A percentile compares a stretch with the other conserved stretches of the same genome.
Evolutionary conservation across 2,329 filamentous ascomycete species (phyloP).

Genomic region (Aureobasidium mangrovei): DNA sequence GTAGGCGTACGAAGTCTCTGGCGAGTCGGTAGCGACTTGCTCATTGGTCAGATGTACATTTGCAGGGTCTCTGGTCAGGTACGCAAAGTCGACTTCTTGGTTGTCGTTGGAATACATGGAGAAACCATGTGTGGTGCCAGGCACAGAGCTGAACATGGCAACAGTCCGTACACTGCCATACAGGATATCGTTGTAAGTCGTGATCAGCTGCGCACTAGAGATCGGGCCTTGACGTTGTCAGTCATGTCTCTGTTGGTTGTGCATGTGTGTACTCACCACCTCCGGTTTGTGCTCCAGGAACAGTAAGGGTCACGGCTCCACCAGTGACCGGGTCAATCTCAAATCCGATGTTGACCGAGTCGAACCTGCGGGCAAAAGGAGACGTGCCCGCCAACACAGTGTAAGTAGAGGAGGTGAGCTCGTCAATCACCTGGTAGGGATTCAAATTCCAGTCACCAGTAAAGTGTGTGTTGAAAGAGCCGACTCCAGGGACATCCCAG

Average conservation of each 20-base stretch:
- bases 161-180: conserved; percentile 61
- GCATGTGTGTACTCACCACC: background rate
- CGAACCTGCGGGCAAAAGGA: background rate
- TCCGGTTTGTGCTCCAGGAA: conserved; percentile 5
- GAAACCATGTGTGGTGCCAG: conserved; percentile 67
- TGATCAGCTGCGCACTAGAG: background rate
- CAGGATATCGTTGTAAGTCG: conserved; percentile 42
- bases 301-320: background rate
- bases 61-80: conserved; percentile 26
- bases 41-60: conserved; percentile 43
- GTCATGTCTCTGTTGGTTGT: background rate
- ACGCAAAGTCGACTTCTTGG: conserved; percentile 66
- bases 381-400: background rate
- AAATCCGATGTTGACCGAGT: background rate
- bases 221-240: background rate
- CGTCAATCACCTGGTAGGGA: background rate
- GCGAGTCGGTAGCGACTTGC: conserved; percentile 54
- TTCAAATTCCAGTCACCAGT: background rate
- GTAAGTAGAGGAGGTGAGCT: background rate
- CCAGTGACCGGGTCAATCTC: background rate
- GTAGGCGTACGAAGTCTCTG: conserved; percentile 52
- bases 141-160: conserved; percentile 52
- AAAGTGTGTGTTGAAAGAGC: background rate
- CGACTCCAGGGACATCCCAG: background rate
- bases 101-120: conserved; percentile 77